Conservation (phyloP, 345 rosid genomes). For the Barbarea vulgaris region DNA sequence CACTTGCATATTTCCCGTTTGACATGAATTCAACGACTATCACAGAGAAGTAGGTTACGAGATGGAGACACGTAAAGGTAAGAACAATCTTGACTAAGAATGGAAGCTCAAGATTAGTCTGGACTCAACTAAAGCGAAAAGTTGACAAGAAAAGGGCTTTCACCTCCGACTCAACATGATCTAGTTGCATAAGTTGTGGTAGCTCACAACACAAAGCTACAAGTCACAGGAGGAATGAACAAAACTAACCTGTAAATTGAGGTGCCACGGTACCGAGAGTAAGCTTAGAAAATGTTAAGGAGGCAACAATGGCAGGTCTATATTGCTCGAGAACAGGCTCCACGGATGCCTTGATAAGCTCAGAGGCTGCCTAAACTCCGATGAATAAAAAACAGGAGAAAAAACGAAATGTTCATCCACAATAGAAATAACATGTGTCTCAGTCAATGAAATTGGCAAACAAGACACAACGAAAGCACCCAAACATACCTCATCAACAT, state of each 20-base stretch:
- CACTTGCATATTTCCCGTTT: background rate
- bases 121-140: conserved; percentile 9
- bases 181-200: background rate
- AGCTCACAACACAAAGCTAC: conserved; percentile 11
- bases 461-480: background rate
- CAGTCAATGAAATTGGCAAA: background rate
- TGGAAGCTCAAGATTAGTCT: background rate
- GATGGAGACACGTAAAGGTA: background rate
- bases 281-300: conserved; percentile 89
- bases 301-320: conserved; percentile 84
- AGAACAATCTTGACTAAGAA: background rate
- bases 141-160: background rate
- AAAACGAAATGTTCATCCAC: conserved; percentile 2
- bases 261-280: conserved; percentile 99
- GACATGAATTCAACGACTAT: conserved; percentile 6
- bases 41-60: background rate
- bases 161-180: conserved; percentile 10
- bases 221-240: background rate
- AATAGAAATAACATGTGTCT: conserved; percentile 15
- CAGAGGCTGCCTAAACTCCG: conserved; percentile 87
- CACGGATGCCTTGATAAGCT: conserved; percentile 77
- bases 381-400: background rate
- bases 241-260: conserved; percentile 90
- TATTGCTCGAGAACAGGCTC: conserved; percentile 95
- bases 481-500: conserved; percentile 65